Conservation (phyloP, 31 red algal species). For the Porphyra umbilicalis region DNA sequence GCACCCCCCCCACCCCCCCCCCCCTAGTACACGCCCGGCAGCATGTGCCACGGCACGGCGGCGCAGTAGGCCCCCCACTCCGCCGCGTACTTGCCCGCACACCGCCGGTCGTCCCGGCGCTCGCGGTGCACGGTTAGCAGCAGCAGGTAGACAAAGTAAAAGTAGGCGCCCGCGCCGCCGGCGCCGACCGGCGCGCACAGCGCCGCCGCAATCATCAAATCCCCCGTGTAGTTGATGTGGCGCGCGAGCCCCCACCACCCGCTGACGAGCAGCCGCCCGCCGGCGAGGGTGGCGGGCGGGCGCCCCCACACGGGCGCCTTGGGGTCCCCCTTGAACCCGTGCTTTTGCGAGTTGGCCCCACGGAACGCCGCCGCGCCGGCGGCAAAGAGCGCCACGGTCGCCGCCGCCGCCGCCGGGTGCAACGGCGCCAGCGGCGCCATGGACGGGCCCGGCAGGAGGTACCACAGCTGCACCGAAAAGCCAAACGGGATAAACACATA, state of each 20-base stretch:
- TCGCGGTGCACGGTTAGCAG: slow-evolving; percentile 74
- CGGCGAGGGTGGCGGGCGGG: slow-evolving; percentile 42
- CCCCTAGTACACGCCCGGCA: slow-evolving; percentile 63
- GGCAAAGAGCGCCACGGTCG: slow-evolving; percentile 17
- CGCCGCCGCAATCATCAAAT: slow-evolving; percentile 62
- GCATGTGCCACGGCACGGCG: slow-evolving; percentile 63
- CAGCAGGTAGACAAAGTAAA: slow-evolving; percentile 90
- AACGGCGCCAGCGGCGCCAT: background rate
- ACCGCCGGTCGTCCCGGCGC: slow-evolving; percentile 75
- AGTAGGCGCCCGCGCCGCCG: slow-evolving; percentile 28
- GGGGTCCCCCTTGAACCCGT: slow-evolving; percentile 70
- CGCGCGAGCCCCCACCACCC: slow-evolving; percentile 91
- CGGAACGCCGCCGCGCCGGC: slow-evolving; percentile 72
- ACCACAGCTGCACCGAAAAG: slow-evolving; percentile 70
- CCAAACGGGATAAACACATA: slow-evolving; percentile 80
- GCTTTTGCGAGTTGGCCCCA: slow-evolving; percentile 90
- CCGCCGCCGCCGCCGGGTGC: background rate
- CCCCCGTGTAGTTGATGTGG: slow-evolving; percentile 88
- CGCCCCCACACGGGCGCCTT: slow-evolving; percentile 54
- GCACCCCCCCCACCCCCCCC: background rate
- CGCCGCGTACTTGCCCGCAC: slow-evolving; percentile 60
- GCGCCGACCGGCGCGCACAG: slow-evolving; percentile 68
- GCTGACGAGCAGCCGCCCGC: slow-evolving; percentile 51
- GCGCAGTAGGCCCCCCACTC: slow-evolving; percentile 77
- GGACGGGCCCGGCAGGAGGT: slow-evolving; percentile 30